Base-by-base conservation (phyloP, 306 rosid species). In the Cicer arietinum region DNA sequence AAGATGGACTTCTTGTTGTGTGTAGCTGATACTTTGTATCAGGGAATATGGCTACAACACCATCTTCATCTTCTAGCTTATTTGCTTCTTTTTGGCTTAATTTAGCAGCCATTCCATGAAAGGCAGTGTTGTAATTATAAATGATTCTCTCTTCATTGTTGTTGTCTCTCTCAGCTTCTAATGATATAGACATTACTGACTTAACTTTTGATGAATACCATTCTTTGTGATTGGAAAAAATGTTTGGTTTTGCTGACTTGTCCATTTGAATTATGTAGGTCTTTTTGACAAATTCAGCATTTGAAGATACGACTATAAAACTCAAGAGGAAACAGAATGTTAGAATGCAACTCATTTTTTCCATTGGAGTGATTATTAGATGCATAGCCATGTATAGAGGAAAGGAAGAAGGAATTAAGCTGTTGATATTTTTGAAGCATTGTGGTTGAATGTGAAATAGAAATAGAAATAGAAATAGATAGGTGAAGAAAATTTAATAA, bases 201-300 rank as follows among this genome's bases (percentile, higher is more conserved):
- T 76, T 85, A 9, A 92, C 88, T 76, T 89, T 86, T 3, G 92
- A 80, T 10, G 92, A 84, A 80, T 90, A 94, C 98, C 98, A 94
- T 0, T 91, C 84, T 0, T 77, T 48, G 80, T 87, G 96, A 58
- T 45, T 63, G 60, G 90, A 69, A 59, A 86, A 89, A 0, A 87
- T 69, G 1, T 64, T 54, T 43, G 98, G 98, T 83, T 80, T 90
- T 58, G 94, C 98, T 8, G 90, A 89, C 56, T 82, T 86, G 42
- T 93, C 98, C 89, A 93, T 90, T 78, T 90, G 96, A 78, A 93
- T 79, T 37, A 93, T 89, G 68, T 84, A 90, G 22, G 89, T 89
- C 47, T 83, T 90, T 76, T 75, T 87, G 41, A 77, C 17, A 6
- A 80, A 56, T 13, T 78, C 85, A 70, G 89, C 58, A 8, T 48